Conservation (phyloP, 2,329 filamentous ascomycete species). For the Phaeosphaeriaceae sp. region DNA sequence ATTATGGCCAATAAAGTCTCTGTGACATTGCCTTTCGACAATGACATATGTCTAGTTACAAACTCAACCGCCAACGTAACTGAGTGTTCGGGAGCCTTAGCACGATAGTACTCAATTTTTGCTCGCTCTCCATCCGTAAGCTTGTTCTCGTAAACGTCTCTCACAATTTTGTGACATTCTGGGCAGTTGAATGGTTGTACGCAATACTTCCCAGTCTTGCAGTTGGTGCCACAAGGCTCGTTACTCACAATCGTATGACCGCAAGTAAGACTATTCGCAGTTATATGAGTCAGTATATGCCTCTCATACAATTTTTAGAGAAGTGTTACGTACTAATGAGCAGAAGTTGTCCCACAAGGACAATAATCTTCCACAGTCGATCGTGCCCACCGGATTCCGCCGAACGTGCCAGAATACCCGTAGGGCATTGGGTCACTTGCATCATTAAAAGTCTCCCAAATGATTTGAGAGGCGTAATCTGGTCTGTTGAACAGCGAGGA, state of each 20-base stretch:
- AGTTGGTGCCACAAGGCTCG: conserved; percentile 18
- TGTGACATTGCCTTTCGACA: conserved; percentile 7
- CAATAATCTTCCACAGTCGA: conserved; percentile 2
- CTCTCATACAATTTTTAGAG: too few species aligned
- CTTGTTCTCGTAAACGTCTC: conserved; percentile 4
- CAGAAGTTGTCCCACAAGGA: conserved; percentile 3
- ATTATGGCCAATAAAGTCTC: conserved; percentile 9
- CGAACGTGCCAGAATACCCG: conserved; percentile 19
- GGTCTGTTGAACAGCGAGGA: not conserved
- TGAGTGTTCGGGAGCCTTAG: not conserved
- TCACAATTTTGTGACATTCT: conserved; percentile 7
- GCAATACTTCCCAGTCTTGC: conserved; percentile 1
- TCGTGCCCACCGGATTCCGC: conserved; percentile 2
- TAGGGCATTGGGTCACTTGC: conserved; percentile 8
- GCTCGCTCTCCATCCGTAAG: not conserved
- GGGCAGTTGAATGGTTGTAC: conserved; percentile 14
- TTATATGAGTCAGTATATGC: too few species aligned
- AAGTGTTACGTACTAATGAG: conserved; percentile 2
- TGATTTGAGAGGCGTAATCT: conserved; percentile 8
- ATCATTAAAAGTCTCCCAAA: conserved; percentile 12
- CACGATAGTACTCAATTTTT: not conserved
- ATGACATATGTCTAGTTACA: not conserved
- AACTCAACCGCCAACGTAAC: conserved; percentile 5
- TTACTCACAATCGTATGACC: conserved; percentile 16
- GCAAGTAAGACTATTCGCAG: conserved; percentile 9